phyloP scores from a whole-genome alignment of 805 yeast genomes.

The Teunomyces kruisii region DNA sequence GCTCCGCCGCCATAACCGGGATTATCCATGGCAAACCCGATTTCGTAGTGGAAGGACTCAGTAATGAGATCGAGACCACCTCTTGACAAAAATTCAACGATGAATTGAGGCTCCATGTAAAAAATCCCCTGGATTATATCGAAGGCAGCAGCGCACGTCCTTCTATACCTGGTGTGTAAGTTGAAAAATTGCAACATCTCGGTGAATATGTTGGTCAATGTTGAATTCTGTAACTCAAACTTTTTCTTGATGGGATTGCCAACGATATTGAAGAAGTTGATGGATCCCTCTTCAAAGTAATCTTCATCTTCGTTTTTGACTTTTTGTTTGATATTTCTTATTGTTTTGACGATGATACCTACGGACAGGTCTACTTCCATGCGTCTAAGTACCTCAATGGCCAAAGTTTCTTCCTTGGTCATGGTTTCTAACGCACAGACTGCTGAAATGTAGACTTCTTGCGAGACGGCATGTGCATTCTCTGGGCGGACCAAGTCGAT shows the following conservation, averaged over 20 bases:
- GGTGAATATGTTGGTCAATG: slow-evolving; percentile 73
- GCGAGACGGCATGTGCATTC: slow-evolving; percentile 42
- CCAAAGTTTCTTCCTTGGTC: slow-evolving; percentile 64
- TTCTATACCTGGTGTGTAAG: slow-evolving; percentile 49
- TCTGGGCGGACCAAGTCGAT: slow-evolving; percentile 75
- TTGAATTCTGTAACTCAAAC: slow-evolving; percentile 53
- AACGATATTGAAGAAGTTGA: slow-evolving; percentile 57
- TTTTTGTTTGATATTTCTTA: slow-evolving; percentile 58
- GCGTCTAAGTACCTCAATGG: slow-evolving; percentile 72
- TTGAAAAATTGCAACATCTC: slow-evolving; percentile 62
- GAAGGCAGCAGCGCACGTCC: slow-evolving; percentile 55
- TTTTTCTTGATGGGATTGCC: slow-evolving; percentile 60
- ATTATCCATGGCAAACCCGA: slow-evolving; percentile 58
- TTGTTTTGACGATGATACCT: slow-evolving; percentile 72
- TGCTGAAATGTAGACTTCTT: slow-evolving; percentile 57
- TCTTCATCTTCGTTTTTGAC: slow-evolving; percentile 40
- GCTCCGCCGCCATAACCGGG: slow-evolving; percentile 47
- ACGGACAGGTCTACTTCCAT: slow-evolving; percentile 85
- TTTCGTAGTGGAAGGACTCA: slow-evolving; percentile 59
- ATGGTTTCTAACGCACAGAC: slow-evolving; percentile 67
- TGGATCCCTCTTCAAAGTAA: slow-evolving; percentile 42
- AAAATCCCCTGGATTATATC: slow-evolving; percentile 53
- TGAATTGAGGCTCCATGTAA: slow-evolving; percentile 46
- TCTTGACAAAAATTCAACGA: slow-evolving; percentile 61
- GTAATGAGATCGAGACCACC: slow-evolving; percentile 67